These are phyloP conservation scores for Saksenaea vasiformis DNA, from an alignment of 371 early-diverging fungal species.

Conservation along the genomic window DNA sequence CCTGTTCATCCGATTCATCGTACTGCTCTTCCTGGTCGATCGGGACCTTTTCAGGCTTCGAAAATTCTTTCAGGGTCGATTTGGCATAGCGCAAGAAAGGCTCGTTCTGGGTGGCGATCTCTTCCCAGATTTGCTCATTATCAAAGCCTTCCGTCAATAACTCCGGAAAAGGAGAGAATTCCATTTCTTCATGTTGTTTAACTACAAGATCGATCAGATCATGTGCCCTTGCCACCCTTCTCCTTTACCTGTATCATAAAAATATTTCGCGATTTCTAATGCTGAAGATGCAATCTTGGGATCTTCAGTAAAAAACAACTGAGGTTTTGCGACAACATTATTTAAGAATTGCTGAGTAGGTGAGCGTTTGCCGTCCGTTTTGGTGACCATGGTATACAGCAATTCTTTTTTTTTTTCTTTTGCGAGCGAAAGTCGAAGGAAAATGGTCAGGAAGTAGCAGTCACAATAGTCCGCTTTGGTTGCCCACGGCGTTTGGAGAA, in stretches of 20 bases:
- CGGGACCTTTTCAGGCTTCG: conserved; percentile 10
- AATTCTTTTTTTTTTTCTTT: background rate
- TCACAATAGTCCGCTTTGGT: no score
- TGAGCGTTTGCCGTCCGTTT: background rate
- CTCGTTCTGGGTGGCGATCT: conserved; percentile 82
- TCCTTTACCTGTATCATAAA: conserved; percentile 55
- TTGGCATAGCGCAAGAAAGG: conserved; percentile 74
- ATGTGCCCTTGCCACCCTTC: conserved; percentile 4
- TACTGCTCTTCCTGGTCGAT: background rate
- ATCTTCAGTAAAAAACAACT: conserved; percentile 49
- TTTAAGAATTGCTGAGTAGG: conserved; percentile 24
- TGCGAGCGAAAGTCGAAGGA: no score
- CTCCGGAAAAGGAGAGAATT: conserved; percentile 58
- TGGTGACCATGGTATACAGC: conserved; percentile 12
- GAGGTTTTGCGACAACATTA: conserved; percentile 50
- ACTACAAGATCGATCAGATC: conserved; percentile 23
- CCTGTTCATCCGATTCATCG: conserved; percentile 21
- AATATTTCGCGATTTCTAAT: conserved; percentile 48
- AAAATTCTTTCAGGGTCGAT: conserved; percentile 46
- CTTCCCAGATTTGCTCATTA: conserved; percentile 92
- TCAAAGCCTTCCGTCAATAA: conserved; percentile 81
- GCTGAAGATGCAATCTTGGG: conserved; percentile 37
- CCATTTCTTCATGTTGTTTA: conserved; percentile 46
- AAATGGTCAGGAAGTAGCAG: no score
- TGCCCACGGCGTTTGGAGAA: no score